Evolutionary conservation across 2,329 filamentous ascomycete species (phyloP).

Genomic region (Microdochium nivale): DNA sequence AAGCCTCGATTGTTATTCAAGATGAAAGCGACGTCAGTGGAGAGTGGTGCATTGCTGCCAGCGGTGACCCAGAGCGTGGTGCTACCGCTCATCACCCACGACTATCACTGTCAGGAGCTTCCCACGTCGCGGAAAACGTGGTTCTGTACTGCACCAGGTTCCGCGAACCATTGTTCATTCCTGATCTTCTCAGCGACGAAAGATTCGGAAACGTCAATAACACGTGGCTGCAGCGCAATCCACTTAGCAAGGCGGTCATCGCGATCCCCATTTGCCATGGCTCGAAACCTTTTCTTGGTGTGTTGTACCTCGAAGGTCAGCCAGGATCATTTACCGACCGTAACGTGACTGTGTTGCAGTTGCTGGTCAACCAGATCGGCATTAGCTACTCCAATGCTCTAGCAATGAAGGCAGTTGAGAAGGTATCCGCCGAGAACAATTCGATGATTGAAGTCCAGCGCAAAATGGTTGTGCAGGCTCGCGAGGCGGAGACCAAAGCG

Average conservation of each 20-base stretch:
- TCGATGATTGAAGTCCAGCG: conserved; percentile 74
- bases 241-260: conserved; percentile 65
- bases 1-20: conserved; percentile 66
- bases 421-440: conserved; percentile 68
- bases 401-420: conserved; percentile 63
- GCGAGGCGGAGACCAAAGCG: conserved; percentile 66
- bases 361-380: conserved; percentile 72
- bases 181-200: conserved; percentile 67
- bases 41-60: conserved; percentile 67
- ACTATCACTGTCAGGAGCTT: conserved; percentile 55
- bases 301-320: conserved; percentile 67
- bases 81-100: conserved; percentile 59
- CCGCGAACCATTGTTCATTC: conserved; percentile 64
- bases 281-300: conserved; percentile 59
- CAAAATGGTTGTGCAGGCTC: conserved; percentile 61
- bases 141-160: conserved; percentile 71
- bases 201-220: conserved; percentile 68
- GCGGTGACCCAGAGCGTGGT: conserved; percentile 61
- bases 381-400: conserved; percentile 63
- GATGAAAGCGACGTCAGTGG: conserved; percentile 49
- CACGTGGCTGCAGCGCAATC: conserved; percentile 59
- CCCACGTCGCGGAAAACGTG: conserved; percentile 67
- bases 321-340: conserved; percentile 71
- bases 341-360: conserved; percentile 55
- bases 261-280: conserved; percentile 73